Evolutionary conservation across 2,329 filamentous ascomycete genomes (phyloP).

Genomic region (Albifimbria verrucaria): DNA sequence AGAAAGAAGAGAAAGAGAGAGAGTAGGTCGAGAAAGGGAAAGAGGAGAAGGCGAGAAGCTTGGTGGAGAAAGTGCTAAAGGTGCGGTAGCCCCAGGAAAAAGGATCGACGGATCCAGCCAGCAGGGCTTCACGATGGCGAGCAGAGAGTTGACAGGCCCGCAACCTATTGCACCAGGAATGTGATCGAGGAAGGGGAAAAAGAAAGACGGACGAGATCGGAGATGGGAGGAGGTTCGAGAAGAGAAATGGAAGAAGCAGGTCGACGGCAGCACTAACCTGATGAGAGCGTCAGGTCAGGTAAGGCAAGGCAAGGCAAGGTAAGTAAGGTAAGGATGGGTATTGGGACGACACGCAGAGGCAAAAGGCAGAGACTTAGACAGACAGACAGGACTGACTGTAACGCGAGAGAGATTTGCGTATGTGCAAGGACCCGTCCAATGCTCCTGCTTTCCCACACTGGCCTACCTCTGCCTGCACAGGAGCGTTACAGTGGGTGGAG

Average conservation of each 20-base stretch:
- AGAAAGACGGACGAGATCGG: neutral
- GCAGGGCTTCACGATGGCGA: neutral
- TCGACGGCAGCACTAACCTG: no score
- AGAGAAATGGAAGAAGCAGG: neutral
- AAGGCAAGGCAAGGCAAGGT: neutral
- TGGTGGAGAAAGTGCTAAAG: neutral
- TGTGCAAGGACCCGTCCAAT: neutral
- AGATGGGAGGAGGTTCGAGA: neutral
- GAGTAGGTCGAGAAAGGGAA: neutral
- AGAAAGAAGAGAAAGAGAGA: neutral
- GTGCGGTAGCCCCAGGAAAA: neutral
- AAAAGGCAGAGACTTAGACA: no score
- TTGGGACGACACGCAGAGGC: no score
- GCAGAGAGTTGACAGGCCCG: no score
- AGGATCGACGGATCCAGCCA: neutral
- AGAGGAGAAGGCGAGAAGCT: neutral
- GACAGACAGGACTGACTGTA: no score
- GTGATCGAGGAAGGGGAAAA: neutral
- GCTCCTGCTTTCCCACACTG: neutral
- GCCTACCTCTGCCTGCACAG: neutral
- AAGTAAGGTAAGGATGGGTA: neutral
- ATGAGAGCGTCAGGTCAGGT: no score
- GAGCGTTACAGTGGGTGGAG: neutral
- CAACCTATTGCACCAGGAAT: no score
- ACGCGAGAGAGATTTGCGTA: neutral